Evolutionary conservation across 257 asterid species (phyloP), one percentile per base, ranked within the genome.

Genomic region (Cinchona pubescens): DNA sequence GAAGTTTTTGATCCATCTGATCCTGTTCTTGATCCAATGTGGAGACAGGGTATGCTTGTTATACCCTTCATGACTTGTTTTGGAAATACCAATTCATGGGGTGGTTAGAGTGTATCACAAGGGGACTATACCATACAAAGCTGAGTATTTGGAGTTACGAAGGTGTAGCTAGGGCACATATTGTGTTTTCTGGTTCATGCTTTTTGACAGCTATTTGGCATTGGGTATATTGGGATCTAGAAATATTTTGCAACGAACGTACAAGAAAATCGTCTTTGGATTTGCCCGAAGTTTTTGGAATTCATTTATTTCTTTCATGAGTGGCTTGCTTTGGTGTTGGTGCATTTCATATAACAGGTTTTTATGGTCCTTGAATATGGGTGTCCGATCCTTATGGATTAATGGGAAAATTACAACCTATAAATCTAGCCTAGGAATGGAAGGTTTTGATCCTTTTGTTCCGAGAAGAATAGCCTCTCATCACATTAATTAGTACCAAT

Each of bases 341-440:
- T 53, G 68, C 76, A 72, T 72, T 73, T 73, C 69, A 73, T 40
- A n/a, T 73, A 58, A 59, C 29, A 40, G 38, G 67, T 10, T 35
- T 71, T 48, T 71, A 49, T 55, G 66, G 35, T 32, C 65, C 75
- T 53, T 0, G 48, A 53, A 71, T 72, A 51, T 53, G 67, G 56
- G 56, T 14, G 21, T 49, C 56, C 56, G 23, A 49, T 49, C 56
- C 56, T 49, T 49, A 49, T 49, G 56, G 56, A 49, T 23, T 49
- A n/a, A n/a, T n/a, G n/a, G n/a, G n/a, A n/a, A n/a, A n/a, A n/a
- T n/a, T n/a, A n/a, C n/a, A n/a, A n/a, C n/a, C n/a, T n/a, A n/a
- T n/a, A n/a, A n/a, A n/a, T n/a, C n/a, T n/a, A n/a, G n/a, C n/a
- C n/a, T n/a, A n/a, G n/a, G n/a, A n/a, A n/a, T n/a, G n/a, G n/a